phyloP scores from a whole-genome alignment of 2,329 filamentous ascomycete species.

The Leptographium radiaticola region DNA sequence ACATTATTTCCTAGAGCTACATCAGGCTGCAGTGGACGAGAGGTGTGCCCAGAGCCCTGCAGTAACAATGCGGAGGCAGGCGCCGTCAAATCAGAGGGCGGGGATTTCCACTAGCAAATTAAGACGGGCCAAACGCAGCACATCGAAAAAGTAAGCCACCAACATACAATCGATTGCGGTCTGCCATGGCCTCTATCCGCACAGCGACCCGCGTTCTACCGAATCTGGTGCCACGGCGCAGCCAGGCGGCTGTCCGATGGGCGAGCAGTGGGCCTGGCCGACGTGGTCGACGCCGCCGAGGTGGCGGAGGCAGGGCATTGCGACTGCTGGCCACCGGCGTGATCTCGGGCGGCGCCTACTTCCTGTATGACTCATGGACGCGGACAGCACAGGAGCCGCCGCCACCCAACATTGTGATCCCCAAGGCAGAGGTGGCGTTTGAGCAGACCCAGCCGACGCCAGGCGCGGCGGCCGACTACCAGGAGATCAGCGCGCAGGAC shows the following conservation, averaged over 20 bases:
- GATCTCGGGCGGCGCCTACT: conserved; percentile 11
- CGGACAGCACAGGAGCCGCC: not conserved
- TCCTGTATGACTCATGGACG: conserved; percentile 17
- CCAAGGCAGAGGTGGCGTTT: conserved; percentile 45
- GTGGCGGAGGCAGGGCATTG: not conserved
- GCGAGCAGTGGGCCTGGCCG: not conserved
- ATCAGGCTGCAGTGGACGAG: no score
- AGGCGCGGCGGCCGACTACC: conserved; percentile 10
- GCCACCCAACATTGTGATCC: conserved; percentile 6
- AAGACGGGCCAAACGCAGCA: not conserved
- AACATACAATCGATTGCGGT: not conserved
- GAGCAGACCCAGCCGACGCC: conserved; percentile 29
- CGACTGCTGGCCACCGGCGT: conserved; percentile 8
- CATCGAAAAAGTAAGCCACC: not conserved
- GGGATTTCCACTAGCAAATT: not conserved
- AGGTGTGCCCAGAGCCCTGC: no score
- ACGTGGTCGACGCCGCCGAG: not conserved
- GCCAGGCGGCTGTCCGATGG: conserved; percentile 3
- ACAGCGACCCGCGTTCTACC: not conserved
- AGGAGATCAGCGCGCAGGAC: conserved; percentile 66
- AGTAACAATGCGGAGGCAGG: not conserved
- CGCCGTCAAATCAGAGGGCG: not conserved
- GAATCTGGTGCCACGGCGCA: not conserved
- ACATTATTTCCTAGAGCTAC: no score
- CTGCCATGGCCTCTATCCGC: conserved; percentile 7